Evolutionary conservation across 1,139 yeast genomes (phyloP).

Genomic region (Kurtzmaniella quercitrusa): DNA sequence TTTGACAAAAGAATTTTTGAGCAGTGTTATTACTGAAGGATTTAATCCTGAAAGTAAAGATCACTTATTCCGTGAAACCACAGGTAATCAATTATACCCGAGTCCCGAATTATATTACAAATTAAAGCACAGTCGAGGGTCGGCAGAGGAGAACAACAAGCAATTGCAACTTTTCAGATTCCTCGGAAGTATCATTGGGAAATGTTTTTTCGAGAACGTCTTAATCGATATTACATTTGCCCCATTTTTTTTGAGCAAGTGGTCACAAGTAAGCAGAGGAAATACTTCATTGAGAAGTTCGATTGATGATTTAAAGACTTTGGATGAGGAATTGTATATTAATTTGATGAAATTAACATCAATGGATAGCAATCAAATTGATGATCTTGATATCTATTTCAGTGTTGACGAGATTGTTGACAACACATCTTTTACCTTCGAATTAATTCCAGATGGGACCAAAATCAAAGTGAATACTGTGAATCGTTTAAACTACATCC

Average conservation of each 20-base stretch:
- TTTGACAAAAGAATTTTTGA: conserved; percentile 83
- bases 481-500: conserved; percentile 72
- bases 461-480: conserved; percentile 49
- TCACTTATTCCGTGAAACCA: conserved; percentile 38
- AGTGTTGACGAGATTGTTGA: conserved; percentile 49
- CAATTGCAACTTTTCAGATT: conserved; percentile 50
- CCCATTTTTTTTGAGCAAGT: conserved; percentile 76
- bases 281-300: conserved; percentile 43
- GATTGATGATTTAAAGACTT: conserved; percentile 71
- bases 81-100: conserved; percentile 65
- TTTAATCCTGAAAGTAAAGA: conserved; percentile 47
- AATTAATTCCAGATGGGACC: conserved; percentile 61
- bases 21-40: conserved; percentile 68
- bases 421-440: conserved; percentile 39
- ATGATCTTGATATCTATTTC: conserved; percentile 60
- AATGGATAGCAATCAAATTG: conserved; percentile 56
- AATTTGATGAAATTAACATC: conserved; percentile 61
- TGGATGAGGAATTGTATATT: conserved; percentile 65
- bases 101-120: conserved; percentile 52
- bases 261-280: conserved; percentile 37
- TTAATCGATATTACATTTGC: conserved; percentile 83
- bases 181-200: conserved; percentile 81
- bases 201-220: conserved; percentile 82
- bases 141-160: conserved; percentile 16
- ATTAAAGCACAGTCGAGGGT: conserved; percentile 15